A percentile compares a stretch with the other conserved stretches of the same genome.
Evolutionary conservation across 2,329 filamentous ascomycete species (phyloP).

Genomic region (Sclerotinia nivalis): DNA sequence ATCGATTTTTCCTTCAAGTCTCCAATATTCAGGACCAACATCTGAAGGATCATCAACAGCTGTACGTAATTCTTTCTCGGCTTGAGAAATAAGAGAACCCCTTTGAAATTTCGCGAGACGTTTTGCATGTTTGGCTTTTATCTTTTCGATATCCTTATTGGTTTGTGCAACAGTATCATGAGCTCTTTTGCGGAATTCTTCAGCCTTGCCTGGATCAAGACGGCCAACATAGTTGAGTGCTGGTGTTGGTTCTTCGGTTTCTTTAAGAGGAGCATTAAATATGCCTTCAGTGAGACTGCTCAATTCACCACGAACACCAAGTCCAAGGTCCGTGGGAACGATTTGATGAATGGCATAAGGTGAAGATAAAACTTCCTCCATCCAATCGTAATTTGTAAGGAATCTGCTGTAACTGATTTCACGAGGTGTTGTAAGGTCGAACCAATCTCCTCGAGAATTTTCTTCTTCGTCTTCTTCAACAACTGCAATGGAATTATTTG

Average conservation of each 20-base stretch:
- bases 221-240: slow-evolving; percentile 54
- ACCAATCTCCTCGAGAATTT: slow-evolving; percentile 79
- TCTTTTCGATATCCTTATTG: slow-evolving; percentile 77
- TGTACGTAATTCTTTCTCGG: slow-evolving; percentile 73
- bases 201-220: slow-evolving; percentile 73
- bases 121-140: slow-evolving; percentile 77
- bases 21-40: slow-evolving; percentile 61
- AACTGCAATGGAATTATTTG: slow-evolving; percentile 27
- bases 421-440: slow-evolving; percentile 84
- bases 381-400: slow-evolving; percentile 96
- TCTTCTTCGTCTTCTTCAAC: slow-evolving; percentile 76
- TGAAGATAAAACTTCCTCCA: slow-evolving; percentile 94
- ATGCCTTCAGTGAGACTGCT: slow-evolving; percentile 81
- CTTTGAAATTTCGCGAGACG: slow-evolving; percentile 73
- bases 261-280: slow-evolving; percentile 65
- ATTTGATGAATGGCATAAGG: slow-evolving; percentile 86
- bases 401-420: slow-evolving; percentile 88
- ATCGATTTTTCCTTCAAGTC: slow-evolving; percentile 59
- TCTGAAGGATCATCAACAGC: slow-evolving; percentile 58
- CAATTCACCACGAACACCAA: slow-evolving; percentile 82
- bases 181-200: slow-evolving; percentile 81
- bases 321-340: slow-evolving; percentile 78
- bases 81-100: slow-evolving; percentile 67
- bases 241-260: slow-evolving; percentile 41
- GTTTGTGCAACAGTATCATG: slow-evolving; percentile 70